Evolutionary conservation across 2,329 filamentous ascomycete genomes (phyloP), one percentile per base, ranked within the genome.

Genomic region (Cladosporium sp.): DNA sequence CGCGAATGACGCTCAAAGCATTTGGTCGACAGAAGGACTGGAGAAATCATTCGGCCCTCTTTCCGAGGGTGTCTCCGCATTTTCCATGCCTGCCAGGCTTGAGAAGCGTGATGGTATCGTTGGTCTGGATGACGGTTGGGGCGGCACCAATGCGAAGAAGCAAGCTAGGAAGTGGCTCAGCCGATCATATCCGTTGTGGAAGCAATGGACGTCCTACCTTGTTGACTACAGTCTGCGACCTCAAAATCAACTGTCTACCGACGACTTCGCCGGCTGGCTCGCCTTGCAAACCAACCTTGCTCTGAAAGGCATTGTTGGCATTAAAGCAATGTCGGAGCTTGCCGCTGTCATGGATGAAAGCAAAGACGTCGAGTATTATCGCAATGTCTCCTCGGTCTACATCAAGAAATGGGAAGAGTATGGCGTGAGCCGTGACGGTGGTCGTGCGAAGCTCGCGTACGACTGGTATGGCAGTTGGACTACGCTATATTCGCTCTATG

Each of bases 401-500:
- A 79, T 93, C 54, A 66, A 76, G 24, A 83, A 85, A 59, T 95
- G 89, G 88, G 77, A 86, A 63, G 71, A 76, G 17, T 79, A 82
- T 48, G 88, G 80, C 50, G 83, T 91, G 66, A 87, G 88, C 54
- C 75, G 77, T 15, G 80, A 85, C 50, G 79, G 81, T 7, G 73
- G 83, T 1, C 88, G 92, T 66, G 83, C 87, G 18, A 91, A 89
- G 58, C 77, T 95, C 8, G 82, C 85, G 9, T 95, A 95, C 70
- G 79, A 89, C 63, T 84, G 85, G 75, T 86, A 86, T 57, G 86
- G 86, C 12, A 88, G 85, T 44, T 91, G 87, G 86, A 89, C 87
- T 6, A 89, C 86, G 0, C 77, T 95, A 30, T 95, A 95, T 74
- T 92, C 90, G 64, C 77, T 95, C 20, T 95, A 89, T 70, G 82